Percentiles rank a stretch among this genome's conserved stretches.
Evolutionary conservation across 2,329 filamentous ascomycete genomes (phyloP).

Genomic region (Thyridium curvatum): DNA sequence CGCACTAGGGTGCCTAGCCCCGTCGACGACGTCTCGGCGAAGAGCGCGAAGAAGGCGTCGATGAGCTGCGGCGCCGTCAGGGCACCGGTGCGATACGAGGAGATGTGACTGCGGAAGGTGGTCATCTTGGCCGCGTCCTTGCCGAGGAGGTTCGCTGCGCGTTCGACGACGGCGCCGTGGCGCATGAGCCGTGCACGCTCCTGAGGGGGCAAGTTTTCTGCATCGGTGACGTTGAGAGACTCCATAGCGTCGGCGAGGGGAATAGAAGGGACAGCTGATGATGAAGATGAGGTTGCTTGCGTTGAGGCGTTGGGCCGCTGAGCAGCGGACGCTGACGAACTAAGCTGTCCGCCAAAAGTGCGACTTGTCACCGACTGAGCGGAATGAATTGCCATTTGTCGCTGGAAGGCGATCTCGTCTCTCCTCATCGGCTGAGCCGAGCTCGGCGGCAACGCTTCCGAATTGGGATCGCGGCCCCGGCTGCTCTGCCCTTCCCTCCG

Average conservation of each 20-base stretch:
- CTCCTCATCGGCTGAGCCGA: constrained; percentile 75
- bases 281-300: constrained; percentile 5
- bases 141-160: constrained; percentile 72
- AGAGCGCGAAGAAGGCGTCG: constrained; percentile 81
- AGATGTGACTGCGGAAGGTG: constrained; percentile 74
- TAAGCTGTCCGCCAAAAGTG: constrained; percentile 80
- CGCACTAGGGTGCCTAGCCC: constrained; percentile 85
- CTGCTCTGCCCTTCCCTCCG: constrained; percentile 35
- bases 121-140: constrained; percentile 70
- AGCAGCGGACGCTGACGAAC: constrained; percentile 35
- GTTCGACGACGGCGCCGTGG: constrained; percentile 79
- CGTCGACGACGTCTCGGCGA: constrained; percentile 67
- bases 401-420: constrained; percentile 86
- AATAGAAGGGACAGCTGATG: constrained; percentile 10
- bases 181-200: constrained; percentile 76
- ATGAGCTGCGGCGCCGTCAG: constrained; percentile 71
- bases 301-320: constrained; percentile 6
- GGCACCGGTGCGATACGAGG: constrained; percentile 65
- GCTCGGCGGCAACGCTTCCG: constrained; percentile 69
- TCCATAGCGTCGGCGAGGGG: constrained; percentile 34
- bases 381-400: constrained; percentile 86
- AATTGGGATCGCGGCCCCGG: constrained; percentile 79
- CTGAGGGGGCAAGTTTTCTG: constrained; percentile 57
- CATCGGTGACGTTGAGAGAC: constrained; percentile 43
- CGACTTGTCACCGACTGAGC: constrained; percentile 74